These are phyloP conservation scores for Bremia lactucae DNA, from an alignment of 352 stramenopile species.

Conservation along the genomic window DNA sequence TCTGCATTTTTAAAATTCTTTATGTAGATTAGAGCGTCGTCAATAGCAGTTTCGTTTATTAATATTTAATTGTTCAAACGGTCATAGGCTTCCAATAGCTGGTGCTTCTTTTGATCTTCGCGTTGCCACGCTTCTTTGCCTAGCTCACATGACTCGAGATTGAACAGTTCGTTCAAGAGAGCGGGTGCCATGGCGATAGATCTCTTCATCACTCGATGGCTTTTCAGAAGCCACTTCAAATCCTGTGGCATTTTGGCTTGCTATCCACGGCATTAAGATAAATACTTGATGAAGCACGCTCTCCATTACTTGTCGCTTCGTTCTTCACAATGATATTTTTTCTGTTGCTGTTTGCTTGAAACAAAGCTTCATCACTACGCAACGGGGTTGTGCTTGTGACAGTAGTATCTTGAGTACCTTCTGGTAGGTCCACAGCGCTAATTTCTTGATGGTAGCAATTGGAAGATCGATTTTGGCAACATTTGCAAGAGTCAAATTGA, in stretches of 20 bases:
- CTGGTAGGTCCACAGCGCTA: neutral
- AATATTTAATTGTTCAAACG: constrained; percentile 11
- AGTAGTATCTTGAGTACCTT: neutral
- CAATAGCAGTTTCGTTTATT: constrained; percentile 16
- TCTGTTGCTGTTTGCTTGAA: neutral
- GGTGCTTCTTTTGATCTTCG: constrained; percentile 8
- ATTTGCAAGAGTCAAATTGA: neutral
- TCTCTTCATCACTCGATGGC: constrained; percentile 1
- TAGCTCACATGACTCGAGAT: too few species aligned
- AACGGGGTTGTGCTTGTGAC: neutral
- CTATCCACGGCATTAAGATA: neutral
- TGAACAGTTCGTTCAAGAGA: constrained; percentile 3
- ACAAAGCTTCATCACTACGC: neutral
- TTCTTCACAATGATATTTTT: too few species aligned
- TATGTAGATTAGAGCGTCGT: constrained; percentile 13
- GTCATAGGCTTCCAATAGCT: constrained; percentile 12
- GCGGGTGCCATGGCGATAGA: constrained; percentile 3
- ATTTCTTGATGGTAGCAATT: neutral
- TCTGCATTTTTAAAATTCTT: constrained; percentile 15
- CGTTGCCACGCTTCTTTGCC: too few species aligned
- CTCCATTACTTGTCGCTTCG: neutral
- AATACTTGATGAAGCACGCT: too few species aligned
- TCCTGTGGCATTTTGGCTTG: neutral
- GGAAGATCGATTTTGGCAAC: neutral
- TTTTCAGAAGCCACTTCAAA: neutral